Base-by-base conservation (phyloP, 225 moss, liverwort and hornwort genomes). In the Bryum argenteum region DNA sequence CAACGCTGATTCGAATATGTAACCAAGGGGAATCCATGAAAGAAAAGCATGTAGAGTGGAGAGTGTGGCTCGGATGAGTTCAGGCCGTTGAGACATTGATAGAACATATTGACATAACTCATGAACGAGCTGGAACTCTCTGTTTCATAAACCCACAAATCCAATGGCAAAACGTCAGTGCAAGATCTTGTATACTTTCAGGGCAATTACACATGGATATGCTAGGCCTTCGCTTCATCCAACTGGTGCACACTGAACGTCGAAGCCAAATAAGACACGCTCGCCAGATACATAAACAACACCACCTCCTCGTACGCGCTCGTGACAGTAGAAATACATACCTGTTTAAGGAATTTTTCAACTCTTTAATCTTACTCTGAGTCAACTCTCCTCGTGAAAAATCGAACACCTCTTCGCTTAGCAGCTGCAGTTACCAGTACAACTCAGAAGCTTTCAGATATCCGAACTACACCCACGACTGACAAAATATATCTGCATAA, bases 351-450 rank as follows among this genome's bases (percentile, higher is more conserved):
- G 96, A 97, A 19, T 94, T 83, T 78, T 97, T 97, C 50, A 97
- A 73, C 70, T 97, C 96, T 76, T 97, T 97, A 68, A 97, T 97
- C 76, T 97, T 97, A 71, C 82, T 90, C 69, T 97, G 96, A 2
- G 91, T 97, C 90, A 97, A 82, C 66, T 97, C 96, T 61, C 96
- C 96, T 26, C 94, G 86, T 20, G 96, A 94, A 65, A 97, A 97
- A 75, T 97, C 96, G 77, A 97, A 97, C 54, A 97, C 96, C 80
- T 97, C 96, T 86, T 97, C 96, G 61, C 96, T 97, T 50, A 97
- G 84, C 79, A 97, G 85, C 96, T 97, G 90, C 70, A 57, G 2
- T 65, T 1, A 24, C 45, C 52, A 75, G 55, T 58, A 42, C 9
- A 1, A 53, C 57, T 78, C 67, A 75, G 62, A 8, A 3, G 8